A percentile compares a stretch with the other conserved stretches of the same genome.
Evolutionary conservation across 352 stramenopile species (phyloP).

Genomic region (Pythium scleroteichum): DNA sequence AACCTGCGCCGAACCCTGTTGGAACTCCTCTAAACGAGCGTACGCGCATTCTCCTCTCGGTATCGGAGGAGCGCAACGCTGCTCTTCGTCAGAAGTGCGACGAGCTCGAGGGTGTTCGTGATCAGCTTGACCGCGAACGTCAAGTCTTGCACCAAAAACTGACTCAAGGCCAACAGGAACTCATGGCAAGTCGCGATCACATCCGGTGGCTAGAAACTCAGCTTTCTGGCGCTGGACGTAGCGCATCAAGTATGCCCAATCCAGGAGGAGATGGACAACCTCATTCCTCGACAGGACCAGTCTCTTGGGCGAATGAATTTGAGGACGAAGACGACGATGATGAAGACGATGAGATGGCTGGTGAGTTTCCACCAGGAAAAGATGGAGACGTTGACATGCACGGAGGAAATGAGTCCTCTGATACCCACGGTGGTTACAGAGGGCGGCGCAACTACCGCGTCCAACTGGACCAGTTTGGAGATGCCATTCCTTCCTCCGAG

Average conservation of each 20-base stretch:
- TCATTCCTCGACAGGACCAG: constrained; percentile 16
- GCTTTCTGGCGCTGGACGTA: constrained; percentile 26
- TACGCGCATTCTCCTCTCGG: constrained; percentile 65
- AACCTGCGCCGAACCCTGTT: constrained; percentile 23
- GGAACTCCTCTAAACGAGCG: constrained; percentile 58
- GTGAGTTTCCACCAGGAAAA: constrained; percentile 37
- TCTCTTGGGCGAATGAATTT: constrained; percentile 76
- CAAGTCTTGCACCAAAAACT: constrained; percentile 49
- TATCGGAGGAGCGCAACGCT: constrained; percentile 75
- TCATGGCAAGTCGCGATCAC: constrained; percentile 55
- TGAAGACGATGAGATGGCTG: constrained; percentile 34
- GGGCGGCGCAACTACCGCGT: constrained; percentile 56
- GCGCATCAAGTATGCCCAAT: constrained; percentile 25
- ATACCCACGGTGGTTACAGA: constrained; percentile 6
- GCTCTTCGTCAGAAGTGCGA: constrained; percentile 77
- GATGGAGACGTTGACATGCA: constrained; percentile 55
- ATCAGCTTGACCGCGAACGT: constrained; percentile 48
- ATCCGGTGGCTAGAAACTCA: constrained; percentile 70
- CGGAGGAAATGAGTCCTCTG: constrained; percentile 23
- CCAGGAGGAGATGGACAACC: constrained; percentile 2
- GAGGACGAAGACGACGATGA: constrained; percentile 68
- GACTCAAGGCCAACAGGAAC: constrained; percentile 46
- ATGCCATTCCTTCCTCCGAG: constrained; percentile 42
- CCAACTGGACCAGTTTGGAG: constrained; percentile 48
- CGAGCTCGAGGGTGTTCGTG: constrained; percentile 55